Evolutionary conservation across 495 filamentous ascomycete species (phyloP).

Genomic region (Hyaloscypha variabilis): DNA sequence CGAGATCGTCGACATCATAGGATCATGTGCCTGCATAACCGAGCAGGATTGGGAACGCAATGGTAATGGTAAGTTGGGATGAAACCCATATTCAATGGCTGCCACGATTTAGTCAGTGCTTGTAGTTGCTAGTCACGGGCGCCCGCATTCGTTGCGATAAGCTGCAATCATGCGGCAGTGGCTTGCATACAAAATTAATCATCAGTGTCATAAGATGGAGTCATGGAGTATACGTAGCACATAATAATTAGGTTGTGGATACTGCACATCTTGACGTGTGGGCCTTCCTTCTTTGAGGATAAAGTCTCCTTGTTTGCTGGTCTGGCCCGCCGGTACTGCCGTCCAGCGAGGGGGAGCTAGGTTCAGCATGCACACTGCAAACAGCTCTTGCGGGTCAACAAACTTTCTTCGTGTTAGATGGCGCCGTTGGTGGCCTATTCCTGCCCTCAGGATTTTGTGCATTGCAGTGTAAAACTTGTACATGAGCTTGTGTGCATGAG

Average conservation of each 20-base stretch:
- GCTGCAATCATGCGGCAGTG: not conserved
- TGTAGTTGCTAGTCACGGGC: not conserved
- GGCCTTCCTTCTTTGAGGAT: not conserved
- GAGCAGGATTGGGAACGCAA: not conserved
- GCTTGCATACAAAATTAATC: constrained; percentile 1
- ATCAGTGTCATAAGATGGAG: not conserved
- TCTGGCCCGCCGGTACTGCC: not conserved
- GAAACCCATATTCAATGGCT: constrained; percentile 3
- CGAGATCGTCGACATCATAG: constrained; percentile 55
- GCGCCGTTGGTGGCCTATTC: not conserved
- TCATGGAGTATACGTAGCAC: not conserved
- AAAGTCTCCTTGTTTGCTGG: not conserved
- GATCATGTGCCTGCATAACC: not conserved
- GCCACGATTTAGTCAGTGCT: not conserved
- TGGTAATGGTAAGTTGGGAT: constrained; percentile 4
- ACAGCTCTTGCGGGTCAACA: not conserved
- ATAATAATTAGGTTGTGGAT: not conserved
- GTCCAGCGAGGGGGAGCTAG: not conserved
- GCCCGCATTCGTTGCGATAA: not conserved
- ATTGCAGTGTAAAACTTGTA: not conserved
- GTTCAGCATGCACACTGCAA: not conserved
- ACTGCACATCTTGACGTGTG: not conserved
- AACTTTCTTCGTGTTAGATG: not conserved
- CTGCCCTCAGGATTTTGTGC: not conserved
- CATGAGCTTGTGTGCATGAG: not conserved